These are phyloP conservation scores for Myochromella boudieri DNA, from an alignment of 768 basidiomycete species.

Conservation along the genomic window DNA sequence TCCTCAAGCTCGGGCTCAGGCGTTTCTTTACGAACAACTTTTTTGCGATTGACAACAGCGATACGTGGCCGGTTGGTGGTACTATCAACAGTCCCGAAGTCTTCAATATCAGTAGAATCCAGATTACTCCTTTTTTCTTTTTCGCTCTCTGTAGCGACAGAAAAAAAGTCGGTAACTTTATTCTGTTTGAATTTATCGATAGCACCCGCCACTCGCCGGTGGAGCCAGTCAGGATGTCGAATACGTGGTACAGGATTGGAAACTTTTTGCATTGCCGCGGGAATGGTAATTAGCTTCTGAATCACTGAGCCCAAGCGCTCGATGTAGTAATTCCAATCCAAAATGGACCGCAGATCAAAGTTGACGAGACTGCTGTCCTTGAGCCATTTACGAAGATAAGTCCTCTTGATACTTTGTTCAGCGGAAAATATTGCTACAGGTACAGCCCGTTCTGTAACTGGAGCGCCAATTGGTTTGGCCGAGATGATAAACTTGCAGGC, in stretches of 20 bases:
- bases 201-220: conserved; percentile 82
- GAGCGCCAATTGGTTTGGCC: conserved; percentile 85
- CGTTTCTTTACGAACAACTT: conserved; percentile 34
- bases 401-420: conserved; percentile 86
- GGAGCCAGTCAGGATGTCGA: conserved; percentile 96
- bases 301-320: conserved; percentile 97
- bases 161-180: conserved; percentile 95
- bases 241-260: conserved; percentile 95
- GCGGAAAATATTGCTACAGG: conserved; percentile 98
- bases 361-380: conserved; percentile 85
- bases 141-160: conserved; percentile 32
- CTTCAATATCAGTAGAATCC: conserved; percentile 61
- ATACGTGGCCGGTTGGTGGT: conserved; percentile 38
- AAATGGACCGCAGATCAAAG: conserved; percentile 90
- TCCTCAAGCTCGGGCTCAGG: conserved; percentile 42
- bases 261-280: conserved; percentile 97
- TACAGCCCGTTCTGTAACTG: conserved; percentile 95
- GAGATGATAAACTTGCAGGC: conserved; percentile 99
- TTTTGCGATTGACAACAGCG: conserved; percentile 54
- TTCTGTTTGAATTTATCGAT: conserved; percentile 99
- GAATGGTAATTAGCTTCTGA: conserved; percentile 98
- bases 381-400: conserved; percentile 93
- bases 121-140: conserved; percentile 29
- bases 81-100: conserved; percentile 35
- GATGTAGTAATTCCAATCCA: conserved; percentile 99